These are phyloP conservation scores for Priceomyces carsonii DNA, from an alignment of 805 yeast genomes.

Conservation along the genomic window DNA sequence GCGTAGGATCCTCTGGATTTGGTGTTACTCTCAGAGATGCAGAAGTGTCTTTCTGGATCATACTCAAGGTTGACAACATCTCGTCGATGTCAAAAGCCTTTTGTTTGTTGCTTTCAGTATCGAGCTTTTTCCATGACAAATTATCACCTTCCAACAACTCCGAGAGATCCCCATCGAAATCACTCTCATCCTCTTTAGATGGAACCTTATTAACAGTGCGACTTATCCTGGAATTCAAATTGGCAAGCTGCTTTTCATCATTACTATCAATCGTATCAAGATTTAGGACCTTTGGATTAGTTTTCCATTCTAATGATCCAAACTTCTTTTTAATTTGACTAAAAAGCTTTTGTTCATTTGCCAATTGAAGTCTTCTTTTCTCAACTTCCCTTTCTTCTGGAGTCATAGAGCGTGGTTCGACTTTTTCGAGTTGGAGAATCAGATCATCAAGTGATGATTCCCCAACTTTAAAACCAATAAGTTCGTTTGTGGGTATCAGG, in stretches of 20 bases:
- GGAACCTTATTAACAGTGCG: conserved; percentile 1
- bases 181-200: not conserved
- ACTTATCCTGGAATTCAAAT: conserved; percentile 23
- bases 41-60: not conserved
- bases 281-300: conserved; percentile 27
- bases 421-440: not conserved
- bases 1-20: conserved; percentile 2
- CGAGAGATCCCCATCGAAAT: conserved; percentile 7
- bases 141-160: conserved; percentile 4
- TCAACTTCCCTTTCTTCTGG: conserved; percentile 30
- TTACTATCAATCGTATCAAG: conserved; percentile 30
- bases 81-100: not conserved
- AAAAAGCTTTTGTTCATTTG: conserved; percentile 27
- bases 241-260: conserved; percentile 24
- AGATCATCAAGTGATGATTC: conserved; percentile 14
- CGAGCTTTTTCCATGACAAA: not conserved
- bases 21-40: not conserved
- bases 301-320: conserved; percentile 9
- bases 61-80: not conserved
- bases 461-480: conserved; percentile 41
- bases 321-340: conserved; percentile 30
- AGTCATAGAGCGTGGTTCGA: conserved; percentile 13
- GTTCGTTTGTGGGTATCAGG: conserved; percentile 24
- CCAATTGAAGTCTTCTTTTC: conserved; percentile 19
- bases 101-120: not conserved